phyloP scores from a whole-genome alignment of 2,329 filamentous ascomycete species.

The Microcyclospora pomicola region DNA sequence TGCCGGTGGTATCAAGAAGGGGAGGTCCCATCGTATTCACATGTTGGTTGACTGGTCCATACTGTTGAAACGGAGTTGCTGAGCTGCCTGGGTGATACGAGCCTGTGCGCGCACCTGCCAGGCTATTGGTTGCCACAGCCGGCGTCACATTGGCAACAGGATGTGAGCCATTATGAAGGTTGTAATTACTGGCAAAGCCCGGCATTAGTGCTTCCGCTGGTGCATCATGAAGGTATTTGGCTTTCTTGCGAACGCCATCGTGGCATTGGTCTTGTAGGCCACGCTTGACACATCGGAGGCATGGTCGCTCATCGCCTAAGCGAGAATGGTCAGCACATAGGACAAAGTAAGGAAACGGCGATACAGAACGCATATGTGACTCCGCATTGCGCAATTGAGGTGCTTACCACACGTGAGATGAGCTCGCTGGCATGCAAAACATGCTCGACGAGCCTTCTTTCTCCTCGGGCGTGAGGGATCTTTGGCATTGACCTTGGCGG shows the following conservation, averaged over 20 bases:
- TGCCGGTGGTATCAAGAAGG: conserved; percentile 26
- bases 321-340: not conserved
- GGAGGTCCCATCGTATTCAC: conserved; percentile 27
- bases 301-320: conserved; percentile 85
- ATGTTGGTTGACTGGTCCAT: conserved; percentile 17
- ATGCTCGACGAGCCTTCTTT: conserved; percentile 92
- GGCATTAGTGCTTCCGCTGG: conserved; percentile 78
- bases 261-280: conserved; percentile 83
- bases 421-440: conserved; percentile 91
- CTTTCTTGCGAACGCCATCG: conserved; percentile 95
- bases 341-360: no score
- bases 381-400: conserved; percentile 1
- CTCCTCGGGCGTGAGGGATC: conserved; percentile 78
- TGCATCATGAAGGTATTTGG: conserved; percentile 95
- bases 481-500: conserved; percentile 46
- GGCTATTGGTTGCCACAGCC: conserved; percentile 5
- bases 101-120: conserved; percentile 18
- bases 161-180: conserved; percentile 11
- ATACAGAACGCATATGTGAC: not conserved
- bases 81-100: conserved; percentile 30
- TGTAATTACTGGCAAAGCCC: conserved; percentile 61
- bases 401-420: conserved; percentile 95
- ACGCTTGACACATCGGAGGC: conserved; percentile 85
- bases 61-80: conserved; percentile 12
- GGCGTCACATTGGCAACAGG: conserved; percentile 9